Evolutionary conservation across 2,329 filamentous ascomycete species (phyloP).

Genomic region (Epicoccum sorghinum): DNA sequence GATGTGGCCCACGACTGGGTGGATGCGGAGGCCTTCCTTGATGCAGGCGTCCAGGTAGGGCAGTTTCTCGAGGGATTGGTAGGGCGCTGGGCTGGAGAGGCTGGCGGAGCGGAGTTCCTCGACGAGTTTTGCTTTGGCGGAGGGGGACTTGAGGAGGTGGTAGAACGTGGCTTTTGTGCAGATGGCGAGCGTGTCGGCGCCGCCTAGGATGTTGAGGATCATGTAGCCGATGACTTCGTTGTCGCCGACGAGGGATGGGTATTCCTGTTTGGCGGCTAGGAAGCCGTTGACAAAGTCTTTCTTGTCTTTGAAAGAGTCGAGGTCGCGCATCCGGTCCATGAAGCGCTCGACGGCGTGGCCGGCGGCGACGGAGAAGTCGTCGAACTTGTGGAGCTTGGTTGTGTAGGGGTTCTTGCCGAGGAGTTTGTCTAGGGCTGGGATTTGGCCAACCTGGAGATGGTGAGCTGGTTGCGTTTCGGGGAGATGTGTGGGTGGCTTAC

Average conservation of each 20-base stretch:
- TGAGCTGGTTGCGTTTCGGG: neutral
- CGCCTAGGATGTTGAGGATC: constrained; percentile 43
- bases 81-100: constrained; percentile 27
- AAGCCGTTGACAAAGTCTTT: constrained; percentile 32
- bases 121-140: constrained; percentile 26
- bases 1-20: constrained; percentile 45
- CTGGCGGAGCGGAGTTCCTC: constrained; percentile 30
- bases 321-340: constrained; percentile 28
- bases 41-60: constrained; percentile 56
- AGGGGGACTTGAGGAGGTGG: constrained; percentile 31
- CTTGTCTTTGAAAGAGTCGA: constrained; percentile 22
- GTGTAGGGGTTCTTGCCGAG: constrained; percentile 30
- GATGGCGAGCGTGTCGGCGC: constrained; percentile 38
- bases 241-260: constrained; percentile 31
- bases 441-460: constrained; percentile 31
- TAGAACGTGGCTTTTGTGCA: constrained; percentile 35
- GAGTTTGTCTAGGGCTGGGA: constrained; percentile 36
- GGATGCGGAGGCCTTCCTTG: constrained; percentile 55
- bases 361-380: constrained; percentile 32
- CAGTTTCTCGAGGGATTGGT: constrained; percentile 32
- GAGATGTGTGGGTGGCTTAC: constrained; percentile 15
- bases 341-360: constrained; percentile 26
- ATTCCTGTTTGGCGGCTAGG: constrained; percentile 25
- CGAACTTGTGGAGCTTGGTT: constrained; percentile 29
- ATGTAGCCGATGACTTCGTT: constrained; percentile 41